Conservation (phyloP, 2,329 filamentous ascomycete species). For the Biscogniauxia mediterranea region DNA sequence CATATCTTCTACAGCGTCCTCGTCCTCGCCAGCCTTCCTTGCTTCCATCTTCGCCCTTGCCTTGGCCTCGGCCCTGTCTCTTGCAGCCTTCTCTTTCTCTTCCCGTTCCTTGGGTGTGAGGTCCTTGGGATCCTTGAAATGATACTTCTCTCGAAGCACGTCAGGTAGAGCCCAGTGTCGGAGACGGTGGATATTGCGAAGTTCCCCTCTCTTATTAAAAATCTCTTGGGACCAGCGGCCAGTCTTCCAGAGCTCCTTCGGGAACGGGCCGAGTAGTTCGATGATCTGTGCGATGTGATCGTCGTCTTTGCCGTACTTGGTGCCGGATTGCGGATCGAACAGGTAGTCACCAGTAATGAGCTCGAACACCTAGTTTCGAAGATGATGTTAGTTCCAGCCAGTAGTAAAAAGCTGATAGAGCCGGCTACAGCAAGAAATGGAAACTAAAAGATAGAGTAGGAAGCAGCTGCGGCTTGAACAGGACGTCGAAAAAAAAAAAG, state of each 20-base stretch:
- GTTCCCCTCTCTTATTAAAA: slow-evolving; percentile 95
- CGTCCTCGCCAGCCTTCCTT: slow-evolving; percentile 31
- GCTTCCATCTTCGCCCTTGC: slow-evolving; percentile 43
- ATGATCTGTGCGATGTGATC: slow-evolving; percentile 99
- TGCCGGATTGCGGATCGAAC: slow-evolving; percentile 96
- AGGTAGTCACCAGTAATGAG: slow-evolving; percentile 97
- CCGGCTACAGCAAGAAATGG: no score
- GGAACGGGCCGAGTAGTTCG: slow-evolving; percentile 89
- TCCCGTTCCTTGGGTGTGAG: slow-evolving; percentile 49
- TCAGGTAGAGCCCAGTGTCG: slow-evolving; percentile 95
- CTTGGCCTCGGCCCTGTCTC: slow-evolving; percentile 63
- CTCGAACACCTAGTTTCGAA: slow-evolving; percentile 75
- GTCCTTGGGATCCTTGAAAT: slow-evolving; percentile 80
- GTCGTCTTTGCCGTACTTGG: slow-evolving; percentile 98
- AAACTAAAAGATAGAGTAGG: no score
- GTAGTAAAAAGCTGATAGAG: no score
- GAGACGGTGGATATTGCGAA: slow-evolving; percentile 94
- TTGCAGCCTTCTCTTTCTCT: slow-evolving; percentile 30
- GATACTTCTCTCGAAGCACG: slow-evolving; percentile 93
- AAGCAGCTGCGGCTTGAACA: no score
- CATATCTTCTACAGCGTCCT: slow-evolving; percentile 31
- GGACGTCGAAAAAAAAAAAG: background rate
- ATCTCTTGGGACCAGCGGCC: slow-evolving; percentile 99
- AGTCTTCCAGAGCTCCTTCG: slow-evolving; percentile 84
- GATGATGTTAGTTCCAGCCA: background rate